A percentile compares a stretch with the other conserved stretches of the same genome.
Evolutionary conservation across 192 early-diverging fungal species (phyloP).

Genomic region (Thamnidium elegans): DNA sequence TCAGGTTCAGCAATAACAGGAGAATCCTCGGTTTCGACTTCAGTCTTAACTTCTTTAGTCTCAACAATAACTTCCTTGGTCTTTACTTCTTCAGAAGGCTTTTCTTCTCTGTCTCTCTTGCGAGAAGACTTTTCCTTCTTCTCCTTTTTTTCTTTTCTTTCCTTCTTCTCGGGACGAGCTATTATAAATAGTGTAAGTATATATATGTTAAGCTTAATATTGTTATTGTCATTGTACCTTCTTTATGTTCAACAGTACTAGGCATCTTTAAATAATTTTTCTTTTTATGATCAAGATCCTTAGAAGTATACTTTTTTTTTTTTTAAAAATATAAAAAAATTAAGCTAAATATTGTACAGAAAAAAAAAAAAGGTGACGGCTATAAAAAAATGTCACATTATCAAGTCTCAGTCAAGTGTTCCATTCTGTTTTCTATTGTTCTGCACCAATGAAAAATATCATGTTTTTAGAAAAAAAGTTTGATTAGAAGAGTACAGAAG

Average conservation of each 20-base stretch:
- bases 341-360: too few species aligned
- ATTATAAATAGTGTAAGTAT: background rate
- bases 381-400: too few species aligned
- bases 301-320: too few species aligned
- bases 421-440: too few species aligned
- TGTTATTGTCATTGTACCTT: background rate
- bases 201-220: background rate
- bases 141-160: constrained; percentile 42
- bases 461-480: too few species aligned
- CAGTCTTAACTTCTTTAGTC: background rate
- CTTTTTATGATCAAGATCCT: too few species aligned
- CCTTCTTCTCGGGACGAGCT: background rate
- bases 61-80: constrained; percentile 23
- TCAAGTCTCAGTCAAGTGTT: too few species aligned
- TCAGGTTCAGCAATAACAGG: constrained; percentile 27
- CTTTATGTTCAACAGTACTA: constrained; percentile 2
- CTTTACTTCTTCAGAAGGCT: background rate
- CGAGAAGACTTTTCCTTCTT: constrained; percentile 31
- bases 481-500: too few species aligned
- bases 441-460: too few species aligned
- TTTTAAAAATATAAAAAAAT: too few species aligned
- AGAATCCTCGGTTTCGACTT: background rate
- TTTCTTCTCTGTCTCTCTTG: constrained; percentile 42
- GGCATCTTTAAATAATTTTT: constrained; percentile 2
- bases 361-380: too few species aligned